These are phyloP conservation scores for Monosporascus sp. DNA, from an alignment of 2,329 filamentous ascomycete species.

Conservation along the genomic window DNA sequence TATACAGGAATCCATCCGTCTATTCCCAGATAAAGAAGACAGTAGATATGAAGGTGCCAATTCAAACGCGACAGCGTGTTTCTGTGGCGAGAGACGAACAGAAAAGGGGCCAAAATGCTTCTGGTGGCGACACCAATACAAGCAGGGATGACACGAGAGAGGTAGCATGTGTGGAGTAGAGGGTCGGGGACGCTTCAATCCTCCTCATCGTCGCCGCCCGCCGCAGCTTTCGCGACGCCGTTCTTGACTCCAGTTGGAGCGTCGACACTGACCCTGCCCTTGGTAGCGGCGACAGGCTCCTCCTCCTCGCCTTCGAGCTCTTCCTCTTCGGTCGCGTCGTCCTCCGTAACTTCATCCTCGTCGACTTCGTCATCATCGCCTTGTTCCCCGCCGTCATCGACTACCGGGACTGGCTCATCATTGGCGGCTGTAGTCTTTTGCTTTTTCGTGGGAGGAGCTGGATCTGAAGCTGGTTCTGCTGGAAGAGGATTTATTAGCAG, in stretches of 20 bases:
- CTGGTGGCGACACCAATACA: no score
- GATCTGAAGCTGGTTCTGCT: constrained; percentile 7
- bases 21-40: no score
- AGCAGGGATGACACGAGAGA: no score
- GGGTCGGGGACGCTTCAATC: constrained; percentile 7
- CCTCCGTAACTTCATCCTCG: constrained; percentile 15
- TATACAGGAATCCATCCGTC: no score
- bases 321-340: constrained; percentile 18
- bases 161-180: no score
- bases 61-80: no score
- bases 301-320: constrained; percentile 15
- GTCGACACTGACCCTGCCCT: constrained; percentile 23
- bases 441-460: constrained; percentile 27
- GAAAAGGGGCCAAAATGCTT: no score
- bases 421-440: constrained; percentile 21
- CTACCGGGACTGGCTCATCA: constrained; percentile 16
- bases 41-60: no score
- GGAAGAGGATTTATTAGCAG: constrained; percentile 4
- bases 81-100: no score
- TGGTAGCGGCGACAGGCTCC: constrained; percentile 14
- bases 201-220: constrained; percentile 21
- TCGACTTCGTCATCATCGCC: constrained; percentile 22
- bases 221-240: constrained; percentile 9
- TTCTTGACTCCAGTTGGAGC: constrained; percentile 12
- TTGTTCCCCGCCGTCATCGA: constrained; percentile 21